Base-by-base conservation (phyloP, 2,329 filamentous ascomycete genomes). In the Cercospora sojina region DNA sequence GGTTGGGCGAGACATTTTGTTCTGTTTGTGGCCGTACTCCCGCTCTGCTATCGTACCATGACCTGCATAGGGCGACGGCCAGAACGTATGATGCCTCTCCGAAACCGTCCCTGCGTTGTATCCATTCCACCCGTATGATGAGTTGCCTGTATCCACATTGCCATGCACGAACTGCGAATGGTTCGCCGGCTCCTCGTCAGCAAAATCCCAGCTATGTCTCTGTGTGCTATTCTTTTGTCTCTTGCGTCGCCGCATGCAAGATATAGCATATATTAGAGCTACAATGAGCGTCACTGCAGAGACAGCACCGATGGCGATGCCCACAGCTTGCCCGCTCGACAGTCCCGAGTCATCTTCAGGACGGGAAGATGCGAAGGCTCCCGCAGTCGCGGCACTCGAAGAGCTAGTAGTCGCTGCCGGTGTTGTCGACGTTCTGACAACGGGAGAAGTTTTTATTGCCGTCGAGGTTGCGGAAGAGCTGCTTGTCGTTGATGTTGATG, bases 171-270 rank as follows among this genome's bases (percentile, higher is more conserved):
- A 72, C 8, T 68, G 69, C 25, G 73, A 71, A 41, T 71, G 69
- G 1, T 70, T 69, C 8, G 74, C 68, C 20, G 76, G 72, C 9
- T 68, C 71, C 32, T 76, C 71, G 64, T 77, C 75, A 12, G 74
- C 66, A 59, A 78, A 78, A 62, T 78, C 76, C 49, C 76, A 77
- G n/a, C 74, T 77, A 16, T 74, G 64, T 18, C 63, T 62, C 18
- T 65, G 20, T 47, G 67, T 58, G n/a, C 62, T 64, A 3, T 64
- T 60, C 18, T 63, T 64, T 20, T 62, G 53, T 18, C 41, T 49
- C 25, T 67, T 71, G 9, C 73, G 69, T 16, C 71, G 66, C 25
- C 73, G 70, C 23, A 70, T 62, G 43, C 69, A 74, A 23, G 67
- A 49, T 9, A 71, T 56, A 1, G 72, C 32, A 13, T 71, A 74